Percentiles rank a stretch among this genome's conserved stretches.
phyloP scores from a whole-genome alignment of 1,284 basidiomycete species.

The Ganoderma lucidum region DNA sequence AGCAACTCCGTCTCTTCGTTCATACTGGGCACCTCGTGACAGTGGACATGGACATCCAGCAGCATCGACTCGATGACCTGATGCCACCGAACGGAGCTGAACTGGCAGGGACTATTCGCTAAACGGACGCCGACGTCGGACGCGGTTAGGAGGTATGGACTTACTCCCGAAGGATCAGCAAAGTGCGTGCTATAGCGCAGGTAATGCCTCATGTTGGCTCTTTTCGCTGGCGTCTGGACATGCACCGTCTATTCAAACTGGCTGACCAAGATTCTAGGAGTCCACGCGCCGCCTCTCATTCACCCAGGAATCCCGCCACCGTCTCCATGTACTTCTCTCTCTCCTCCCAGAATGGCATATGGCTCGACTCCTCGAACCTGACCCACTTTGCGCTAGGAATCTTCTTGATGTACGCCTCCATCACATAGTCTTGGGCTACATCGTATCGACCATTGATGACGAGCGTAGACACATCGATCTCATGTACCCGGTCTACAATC shows the following conservation, averaged over 20 bases:
- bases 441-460: conserved; percentile 40
- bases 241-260: not conserved
- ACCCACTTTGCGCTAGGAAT: conserved; percentile 38
- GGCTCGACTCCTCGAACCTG: conserved; percentile 38
- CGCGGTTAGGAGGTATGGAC: no score
- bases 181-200: not conserved
- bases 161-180: no score
- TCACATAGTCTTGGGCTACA: conserved; percentile 37
- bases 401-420: conserved; percentile 33
- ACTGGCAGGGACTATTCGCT: no score
- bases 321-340: conserved; percentile 33
- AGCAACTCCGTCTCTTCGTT: no score
- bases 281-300: not conserved
- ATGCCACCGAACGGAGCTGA: no score
- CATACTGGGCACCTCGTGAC: no score
- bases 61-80: no score
- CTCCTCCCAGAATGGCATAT: conserved; percentile 40
- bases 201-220: not conserved
- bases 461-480: conserved; percentile 38
- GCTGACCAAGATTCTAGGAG: not conserved
- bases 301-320: conserved; percentile 26
- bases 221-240: not conserved
- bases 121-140: no score
- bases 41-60: no score
- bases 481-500: conserved; percentile 36